These are phyloP conservation scores for Alternaria dauci DNA, from an alignment of 2,329 filamentous ascomycete genomes.

Conservation along the genomic window DNA sequence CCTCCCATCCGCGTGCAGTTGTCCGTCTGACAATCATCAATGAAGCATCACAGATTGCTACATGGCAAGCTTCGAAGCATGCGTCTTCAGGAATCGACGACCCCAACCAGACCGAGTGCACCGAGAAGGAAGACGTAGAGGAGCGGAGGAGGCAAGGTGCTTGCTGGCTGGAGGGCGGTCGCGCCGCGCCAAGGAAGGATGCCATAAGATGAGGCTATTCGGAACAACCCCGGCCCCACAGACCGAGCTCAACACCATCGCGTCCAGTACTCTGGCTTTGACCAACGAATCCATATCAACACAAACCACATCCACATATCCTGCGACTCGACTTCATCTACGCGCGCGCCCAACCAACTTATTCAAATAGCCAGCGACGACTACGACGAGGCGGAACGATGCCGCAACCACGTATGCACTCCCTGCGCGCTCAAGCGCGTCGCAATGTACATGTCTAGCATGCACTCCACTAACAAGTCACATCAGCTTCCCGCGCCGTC, in stretches of 20 bases:
- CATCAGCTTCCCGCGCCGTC: slow-evolving; percentile 39
- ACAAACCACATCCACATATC: background rate
- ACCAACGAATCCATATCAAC: slow-evolving; percentile 12
- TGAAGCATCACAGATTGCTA: no score
- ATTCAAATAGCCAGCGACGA: background rate
- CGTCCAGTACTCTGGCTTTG: slow-evolving; percentile 12
- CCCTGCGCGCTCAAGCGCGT: slow-evolving; percentile 6
- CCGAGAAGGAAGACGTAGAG: no score
- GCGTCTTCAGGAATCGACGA: no score
- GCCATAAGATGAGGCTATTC: slow-evolving; percentile 19
- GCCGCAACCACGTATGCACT: slow-evolving; percentile 33
- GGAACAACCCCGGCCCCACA: slow-evolving; percentile 22
- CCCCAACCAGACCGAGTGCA: no score
- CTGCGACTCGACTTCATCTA: background rate
- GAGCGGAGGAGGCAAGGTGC: no score
- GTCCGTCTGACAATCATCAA: no score
- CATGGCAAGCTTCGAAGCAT: no score
- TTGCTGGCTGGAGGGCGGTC: background rate
- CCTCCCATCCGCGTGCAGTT: no score
- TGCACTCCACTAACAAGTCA: slow-evolving; percentile 7
- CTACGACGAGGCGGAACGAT: slow-evolving; percentile 19
- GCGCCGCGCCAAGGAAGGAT: slow-evolving; percentile 1
- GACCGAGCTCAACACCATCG: slow-evolving; percentile 24
- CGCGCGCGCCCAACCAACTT: background rate
- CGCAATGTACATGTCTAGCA: slow-evolving; percentile 1